phyloP scores from a whole-genome alignment of 257 asterid species.

The Fraxinus pennsylvanica region DNA sequence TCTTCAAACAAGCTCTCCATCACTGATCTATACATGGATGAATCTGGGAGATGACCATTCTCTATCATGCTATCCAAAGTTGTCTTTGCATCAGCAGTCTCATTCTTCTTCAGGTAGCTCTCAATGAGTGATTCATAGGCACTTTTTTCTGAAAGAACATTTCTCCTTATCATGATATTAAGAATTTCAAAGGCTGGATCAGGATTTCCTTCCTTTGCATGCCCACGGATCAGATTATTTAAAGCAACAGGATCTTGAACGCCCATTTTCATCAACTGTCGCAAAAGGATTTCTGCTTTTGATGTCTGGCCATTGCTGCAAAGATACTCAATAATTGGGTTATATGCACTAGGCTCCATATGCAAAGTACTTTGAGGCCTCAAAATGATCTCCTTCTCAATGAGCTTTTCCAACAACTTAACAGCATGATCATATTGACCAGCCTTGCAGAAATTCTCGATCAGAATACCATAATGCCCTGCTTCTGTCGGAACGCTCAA shows the following conservation, averaged over 20 bases:
- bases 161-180: slow-evolving; percentile 71
- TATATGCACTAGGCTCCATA: slow-evolving; percentile 80
- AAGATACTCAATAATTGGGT: slow-evolving; percentile 69
- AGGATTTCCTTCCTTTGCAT: slow-evolving; percentile 73
- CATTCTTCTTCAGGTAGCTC: slow-evolving; percentile 68
- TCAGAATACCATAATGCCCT: slow-evolving; percentile 84
- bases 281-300: slow-evolving; percentile 72
- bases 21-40: slow-evolving; percentile 65
- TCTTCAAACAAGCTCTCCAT: slow-evolving; percentile 86
- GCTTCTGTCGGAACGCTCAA: slow-evolving; percentile 86
- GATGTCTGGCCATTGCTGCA: slow-evolving; percentile 73
- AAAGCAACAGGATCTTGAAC: slow-evolving; percentile 72
- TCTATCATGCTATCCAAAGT: slow-evolving; percentile 88
- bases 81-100: slow-evolving; percentile 78
- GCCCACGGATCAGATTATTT: slow-evolving; percentile 68
- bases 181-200: slow-evolving; percentile 73
- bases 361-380: slow-evolving; percentile 60
- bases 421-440: slow-evolving; percentile 68
- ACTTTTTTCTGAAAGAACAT: slow-evolving; percentile 52
- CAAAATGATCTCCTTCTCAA: slow-evolving; percentile 76
- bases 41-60: slow-evolving; percentile 75
- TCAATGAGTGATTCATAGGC: slow-evolving; percentile 61
- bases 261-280: slow-evolving; percentile 96
- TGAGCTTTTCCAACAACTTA: slow-evolving; percentile 67
- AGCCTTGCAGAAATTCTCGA: slow-evolving; percentile 78